These are phyloP conservation scores for Aulographum hederae DNA, from an alignment of 2,329 filamentous ascomycete species.

Conservation along the genomic window DNA sequence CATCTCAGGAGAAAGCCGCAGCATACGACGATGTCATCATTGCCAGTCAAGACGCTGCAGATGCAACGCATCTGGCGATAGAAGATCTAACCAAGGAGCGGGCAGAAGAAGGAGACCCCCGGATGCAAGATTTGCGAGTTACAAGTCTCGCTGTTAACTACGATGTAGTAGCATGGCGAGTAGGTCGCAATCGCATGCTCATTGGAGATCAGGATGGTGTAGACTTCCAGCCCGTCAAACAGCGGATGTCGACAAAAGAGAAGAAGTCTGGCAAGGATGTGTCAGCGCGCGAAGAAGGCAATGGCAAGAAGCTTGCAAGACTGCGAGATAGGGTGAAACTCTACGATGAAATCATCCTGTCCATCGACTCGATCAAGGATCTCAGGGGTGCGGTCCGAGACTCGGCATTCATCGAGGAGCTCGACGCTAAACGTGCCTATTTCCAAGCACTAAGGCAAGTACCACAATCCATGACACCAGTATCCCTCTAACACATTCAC, in stretches of 20 bases:
- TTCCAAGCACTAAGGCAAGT: constrained; percentile 74
- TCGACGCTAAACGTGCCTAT: constrained; percentile 65
- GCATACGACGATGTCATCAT: constrained; percentile 85
- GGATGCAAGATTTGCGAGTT: constrained; percentile 85
- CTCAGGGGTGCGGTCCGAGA: constrained; percentile 82
- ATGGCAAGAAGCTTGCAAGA: constrained; percentile 57
- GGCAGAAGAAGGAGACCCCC: constrained; percentile 61
- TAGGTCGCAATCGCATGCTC: constrained; percentile 79
- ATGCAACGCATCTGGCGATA: constrained; percentile 82
- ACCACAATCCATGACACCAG: neutral
- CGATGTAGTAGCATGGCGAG: constrained; percentile 82
- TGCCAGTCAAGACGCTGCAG: constrained; percentile 81
- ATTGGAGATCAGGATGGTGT: constrained; percentile 71
- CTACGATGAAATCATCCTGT: constrained; percentile 82
- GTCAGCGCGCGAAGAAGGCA: constrained; percentile 41
- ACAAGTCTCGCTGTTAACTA: constrained; percentile 89
- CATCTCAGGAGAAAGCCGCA: constrained; percentile 51
- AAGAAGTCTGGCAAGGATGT: constrained; percentile 28
- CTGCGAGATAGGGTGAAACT: constrained; percentile 75
- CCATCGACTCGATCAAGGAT: constrained; percentile 75
- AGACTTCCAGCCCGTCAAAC: constrained; percentile 35
- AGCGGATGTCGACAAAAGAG: constrained; percentile 19
- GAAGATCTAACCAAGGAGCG: constrained; percentile 77
- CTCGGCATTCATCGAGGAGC: constrained; percentile 50
- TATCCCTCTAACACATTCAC: constrained; percentile 1